A percentile compares a stretch with the other conserved stretches of the same genome.
phyloP scores from a whole-genome alignment of 768 basidiomycete species.

The Hydnomerulius pinastri region DNA sequence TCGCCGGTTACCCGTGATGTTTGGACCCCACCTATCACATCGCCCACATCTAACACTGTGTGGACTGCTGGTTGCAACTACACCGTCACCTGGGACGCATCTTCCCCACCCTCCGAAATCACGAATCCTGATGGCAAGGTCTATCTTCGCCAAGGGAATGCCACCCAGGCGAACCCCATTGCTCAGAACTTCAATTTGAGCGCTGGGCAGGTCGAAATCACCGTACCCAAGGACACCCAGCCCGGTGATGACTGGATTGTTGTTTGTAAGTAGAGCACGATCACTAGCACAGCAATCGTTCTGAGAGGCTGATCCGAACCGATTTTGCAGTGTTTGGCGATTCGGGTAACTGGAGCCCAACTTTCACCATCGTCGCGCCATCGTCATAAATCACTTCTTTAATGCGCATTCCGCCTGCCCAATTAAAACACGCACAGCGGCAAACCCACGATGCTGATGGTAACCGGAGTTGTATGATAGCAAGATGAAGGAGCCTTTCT shows the following conservation, averaged over 20 bases:
- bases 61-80: constrained; percentile 44
- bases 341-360: constrained; percentile 49
- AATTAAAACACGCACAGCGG: neutral
- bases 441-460: constrained; percentile 8
- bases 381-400: constrained; percentile 18
- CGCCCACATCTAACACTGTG: constrained; percentile 35
- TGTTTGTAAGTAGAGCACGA: constrained; percentile 46
- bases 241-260: constrained; percentile 44
- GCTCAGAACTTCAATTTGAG: constrained; percentile 40
- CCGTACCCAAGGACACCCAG: constrained; percentile 37
- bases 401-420: neutral
- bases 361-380: constrained; percentile 41
- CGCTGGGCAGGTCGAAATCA: constrained; percentile 37
- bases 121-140: constrained; percentile 48
- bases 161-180: constrained; percentile 36
- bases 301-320: neutral
- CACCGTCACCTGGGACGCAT: constrained; percentile 49
- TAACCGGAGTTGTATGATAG: constrained; percentile 12
- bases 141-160: constrained; percentile 38
- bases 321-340: constrained; percentile 49
- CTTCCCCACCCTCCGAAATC: constrained; percentile 44
- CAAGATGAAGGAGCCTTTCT: neutral
- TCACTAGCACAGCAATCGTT: neutral
- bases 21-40: constrained; percentile 45
- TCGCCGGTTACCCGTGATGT: constrained; percentile 42